Conservation (phyloP, 2,329 filamentous ascomycete genomes). For the Epicoccum nigrum region DNA sequence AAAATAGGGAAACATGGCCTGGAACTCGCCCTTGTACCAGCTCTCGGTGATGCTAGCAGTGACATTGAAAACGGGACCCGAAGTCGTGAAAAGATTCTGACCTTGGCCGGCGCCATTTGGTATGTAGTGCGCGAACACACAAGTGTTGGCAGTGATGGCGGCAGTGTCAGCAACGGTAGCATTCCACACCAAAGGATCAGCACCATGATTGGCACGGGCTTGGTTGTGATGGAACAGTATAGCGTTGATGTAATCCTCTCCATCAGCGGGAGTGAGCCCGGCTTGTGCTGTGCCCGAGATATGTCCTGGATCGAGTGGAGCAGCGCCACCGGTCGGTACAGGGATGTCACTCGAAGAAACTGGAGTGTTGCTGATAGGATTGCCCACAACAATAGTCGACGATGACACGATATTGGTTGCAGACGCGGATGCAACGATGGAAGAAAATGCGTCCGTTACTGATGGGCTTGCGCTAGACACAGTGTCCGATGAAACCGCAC, state of each 20-base stretch:
- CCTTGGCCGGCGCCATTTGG: slow-evolving; percentile 66
- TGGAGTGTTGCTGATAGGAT: background rate
- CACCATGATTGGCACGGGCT: slow-evolving; percentile 83
- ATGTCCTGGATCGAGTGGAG: slow-evolving; percentile 18
- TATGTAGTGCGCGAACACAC: slow-evolving; percentile 70
- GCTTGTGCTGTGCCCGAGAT: slow-evolving; percentile 33
- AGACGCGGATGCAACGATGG: background rate
- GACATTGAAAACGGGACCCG: slow-evolving; percentile 60
- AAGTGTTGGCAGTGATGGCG: slow-evolving; percentile 71
- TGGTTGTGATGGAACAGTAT: slow-evolving; percentile 78
- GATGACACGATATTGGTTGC: background rate
- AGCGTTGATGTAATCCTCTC: slow-evolving; percentile 37
- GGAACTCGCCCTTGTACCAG: slow-evolving; percentile 87
- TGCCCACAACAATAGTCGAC: background rate
- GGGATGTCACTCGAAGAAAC: background rate
- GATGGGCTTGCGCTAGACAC: no score
- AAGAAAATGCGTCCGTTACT: no score
- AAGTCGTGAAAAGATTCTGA: slow-evolving; percentile 86
- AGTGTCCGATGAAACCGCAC: no score
- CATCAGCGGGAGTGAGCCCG: slow-evolving; percentile 23
- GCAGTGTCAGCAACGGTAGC: slow-evolving; percentile 65
- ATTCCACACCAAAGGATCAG: slow-evolving; percentile 69
- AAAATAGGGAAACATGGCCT: slow-evolving; percentile 63
- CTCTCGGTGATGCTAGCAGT: slow-evolving; percentile 74
- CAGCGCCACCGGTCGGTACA: background rate